phyloP scores from a whole-genome alignment of 371 early-diverging fungal species.

The Mortierella sp. region DNA sequence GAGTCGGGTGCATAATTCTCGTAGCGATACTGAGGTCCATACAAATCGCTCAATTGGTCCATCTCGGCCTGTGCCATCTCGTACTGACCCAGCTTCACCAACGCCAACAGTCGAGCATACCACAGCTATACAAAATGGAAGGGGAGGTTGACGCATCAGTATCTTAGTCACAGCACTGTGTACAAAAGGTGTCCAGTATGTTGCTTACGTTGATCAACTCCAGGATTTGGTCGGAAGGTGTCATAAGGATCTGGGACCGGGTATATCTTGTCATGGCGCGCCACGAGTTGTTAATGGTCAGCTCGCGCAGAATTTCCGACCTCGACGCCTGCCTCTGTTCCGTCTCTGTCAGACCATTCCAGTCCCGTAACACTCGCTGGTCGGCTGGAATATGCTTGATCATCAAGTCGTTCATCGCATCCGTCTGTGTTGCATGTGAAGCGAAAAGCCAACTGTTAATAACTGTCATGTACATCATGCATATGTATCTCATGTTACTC shows the following conservation, averaged over 20 bases:
- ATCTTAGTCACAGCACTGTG: not conserved
- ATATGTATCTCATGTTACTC: too few species aligned
- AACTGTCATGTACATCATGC: not conserved
- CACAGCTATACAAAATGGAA: slow-evolving; percentile 60
- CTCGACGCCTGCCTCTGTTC: slow-evolving; percentile 51
- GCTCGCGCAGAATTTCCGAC: slow-evolving; percentile 55
- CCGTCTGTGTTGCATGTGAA: slow-evolving; percentile 55
- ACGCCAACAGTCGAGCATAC: slow-evolving; percentile 68
- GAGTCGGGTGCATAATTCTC: slow-evolving; percentile 58
- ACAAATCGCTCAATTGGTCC: slow-evolving; percentile 70
- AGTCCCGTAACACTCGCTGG: slow-evolving; percentile 64
- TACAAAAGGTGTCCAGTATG: not conserved
- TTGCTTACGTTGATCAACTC: slow-evolving; percentile 48
- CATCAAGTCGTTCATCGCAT: slow-evolving; percentile 68
- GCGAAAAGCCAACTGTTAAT: not conserved
- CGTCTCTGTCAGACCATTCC: slow-evolving; percentile 44
- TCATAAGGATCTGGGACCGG: slow-evolving; percentile 64
- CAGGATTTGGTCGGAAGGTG: slow-evolving; percentile 55
- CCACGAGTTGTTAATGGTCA: slow-evolving; percentile 71
- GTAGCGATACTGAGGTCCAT: slow-evolving; percentile 62
- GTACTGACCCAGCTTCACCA: slow-evolving; percentile 66
- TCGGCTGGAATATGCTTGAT: slow-evolving; percentile 67
- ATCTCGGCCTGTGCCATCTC: slow-evolving; percentile 74
- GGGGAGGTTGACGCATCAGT: not conserved
- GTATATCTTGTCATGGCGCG: slow-evolving; percentile 70